Base-by-base conservation (phyloP, 495 filamentous ascomycete genomes). In the Paragyromitra xinjiangensis region DNA sequence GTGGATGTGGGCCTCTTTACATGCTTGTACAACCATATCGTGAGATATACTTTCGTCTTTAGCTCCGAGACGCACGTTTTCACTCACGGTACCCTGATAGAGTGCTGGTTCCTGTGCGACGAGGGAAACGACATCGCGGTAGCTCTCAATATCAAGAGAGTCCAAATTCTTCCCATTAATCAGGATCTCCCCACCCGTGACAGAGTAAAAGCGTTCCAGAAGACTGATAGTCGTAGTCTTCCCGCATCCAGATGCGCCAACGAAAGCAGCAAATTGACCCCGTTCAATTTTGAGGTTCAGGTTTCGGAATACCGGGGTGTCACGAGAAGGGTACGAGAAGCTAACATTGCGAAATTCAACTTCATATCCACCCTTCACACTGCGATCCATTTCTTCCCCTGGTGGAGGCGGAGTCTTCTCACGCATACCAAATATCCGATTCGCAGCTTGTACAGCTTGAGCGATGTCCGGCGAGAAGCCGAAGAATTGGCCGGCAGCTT, bases 61-160 rank as follows among this genome's bases (percentile, higher is more conserved):
- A 0, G 82, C 69, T n/a, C 88, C 89, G 0, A 81, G 73, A 2
- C 87, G 71, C 50, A 92, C 85, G 77, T 91, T 91, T 58, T 89
- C 87, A 34, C 86, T 83, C 40, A 92, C 87, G 0, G 87, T 89
- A 39, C 89, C 90, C 63, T 85, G 80, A 71, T 86, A 88, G 44
- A 84, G 85, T n/a, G 85, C 85, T 42, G 89, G 87, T 67, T 91
- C 90, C 79, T 92, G 90, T 0, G 87, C 86, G 2, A 92, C 91
- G 0, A 92, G 86, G 0, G 89, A 88, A 2, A 92, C 76, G 0
- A 83, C 71, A 53, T 84, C 83, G 29, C 90, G 87, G 80, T 91
- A 91, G 34, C 83, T 82, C 79, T 80, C 79, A 37, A 88, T 76
- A 81, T 86, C 82, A 50, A 86, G 64, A 24, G 81, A 79, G 0